Percentiles rank a stretch among this genome's conserved stretches.
Conservation (phyloP, 2,329 filamentous ascomycete genomes). For the Ascochyta fabae region DNA sequence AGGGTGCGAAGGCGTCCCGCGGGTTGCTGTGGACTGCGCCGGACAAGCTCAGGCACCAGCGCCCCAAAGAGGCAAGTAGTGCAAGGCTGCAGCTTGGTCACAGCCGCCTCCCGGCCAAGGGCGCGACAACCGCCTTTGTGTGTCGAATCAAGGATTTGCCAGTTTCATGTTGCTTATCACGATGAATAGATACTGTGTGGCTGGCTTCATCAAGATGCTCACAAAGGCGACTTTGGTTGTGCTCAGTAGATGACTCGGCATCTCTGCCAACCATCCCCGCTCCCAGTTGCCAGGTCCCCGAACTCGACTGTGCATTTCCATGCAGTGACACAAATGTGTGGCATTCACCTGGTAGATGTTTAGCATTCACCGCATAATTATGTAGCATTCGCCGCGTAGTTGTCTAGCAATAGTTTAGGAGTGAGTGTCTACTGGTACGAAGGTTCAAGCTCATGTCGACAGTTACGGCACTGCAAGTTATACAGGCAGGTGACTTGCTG, state of each 20-base stretch:
- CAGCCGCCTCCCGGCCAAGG: not conserved
- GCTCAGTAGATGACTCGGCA: slow-evolving; percentile 4
- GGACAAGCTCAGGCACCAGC: slow-evolving; percentile 18
- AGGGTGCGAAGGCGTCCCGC: slow-evolving; percentile 15
- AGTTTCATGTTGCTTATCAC: not conserved
- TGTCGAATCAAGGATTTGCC: not conserved
- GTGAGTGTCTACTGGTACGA: too few species aligned
- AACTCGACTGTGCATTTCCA: not conserved
- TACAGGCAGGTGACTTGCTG: too few species aligned
- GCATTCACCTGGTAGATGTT: too few species aligned
- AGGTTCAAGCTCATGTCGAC: too few species aligned
- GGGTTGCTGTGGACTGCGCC: slow-evolving; percentile 12
- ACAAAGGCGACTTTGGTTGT: not conserved
- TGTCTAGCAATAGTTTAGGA: too few species aligned
- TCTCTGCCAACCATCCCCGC: slow-evolving; percentile 1
- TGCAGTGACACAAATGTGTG: not conserved
- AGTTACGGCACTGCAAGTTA: not conserved
- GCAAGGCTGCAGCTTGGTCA: slow-evolving; percentile 9
- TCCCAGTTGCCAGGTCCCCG: slow-evolving; percentile 2
- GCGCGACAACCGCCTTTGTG: slow-evolving; percentile 2
- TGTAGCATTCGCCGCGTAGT: too few species aligned
- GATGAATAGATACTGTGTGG: not conserved
- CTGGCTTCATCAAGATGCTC: not conserved
- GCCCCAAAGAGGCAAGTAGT: slow-evolving; percentile 9
- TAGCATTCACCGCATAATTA: too few species aligned